Base-by-base conservation (phyloP, 2,329 filamentous ascomycete genomes). In the Ophiocordyceps unilateralis region DNA sequence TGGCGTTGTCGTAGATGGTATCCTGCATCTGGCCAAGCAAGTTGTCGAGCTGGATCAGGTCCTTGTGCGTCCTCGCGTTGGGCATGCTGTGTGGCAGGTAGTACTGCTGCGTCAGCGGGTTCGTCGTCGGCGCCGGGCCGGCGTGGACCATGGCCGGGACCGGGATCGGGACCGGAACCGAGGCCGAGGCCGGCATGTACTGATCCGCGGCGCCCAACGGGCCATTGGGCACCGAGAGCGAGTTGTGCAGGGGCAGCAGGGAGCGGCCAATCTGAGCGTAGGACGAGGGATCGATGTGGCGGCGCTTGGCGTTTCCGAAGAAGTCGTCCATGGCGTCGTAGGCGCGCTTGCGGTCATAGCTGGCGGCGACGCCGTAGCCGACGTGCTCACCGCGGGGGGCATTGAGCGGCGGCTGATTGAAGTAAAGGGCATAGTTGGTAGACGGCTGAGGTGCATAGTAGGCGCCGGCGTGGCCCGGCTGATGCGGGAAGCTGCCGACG, bases 11-110 rank as follows among this genome's bases (percentile, higher is more conserved):
- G 58, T 96, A 96, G 41, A 96, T 86, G 39, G 89, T 95, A 49
- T 82, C 80, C 64, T 95, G 88, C 71, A 96, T 89, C 64, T 95
- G 86, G 64, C 94, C 87, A 44, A 98, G 75, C 60, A 96, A 84
- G 56, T 87, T 83, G 60, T 96, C 91, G 55, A 96, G 88, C 59
- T 93, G 87, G 58, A 93, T 69, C 38, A 98, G 70, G 58, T 98
- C 91, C 59, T 78, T 87, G 72, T 96, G 94, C 41, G 88, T 95
- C 56, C 89, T 80, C 44, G 93, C 72, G 54, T 87, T 93, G 40
- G 79, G 78, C 68, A 93, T 86, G 26, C 17, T 34, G 10, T 44
- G 43, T 8, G 87, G 78, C 43, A 91, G 85, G 46, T 95, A 71
- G 48, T 86, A 85, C 65, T 95, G 94, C 55, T 88, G 84, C 10